Evolutionary conservation across 1,139 yeast genomes (phyloP), one percentile per base, ranked within the genome.

Genomic region (Taiozyma sp.): DNA sequence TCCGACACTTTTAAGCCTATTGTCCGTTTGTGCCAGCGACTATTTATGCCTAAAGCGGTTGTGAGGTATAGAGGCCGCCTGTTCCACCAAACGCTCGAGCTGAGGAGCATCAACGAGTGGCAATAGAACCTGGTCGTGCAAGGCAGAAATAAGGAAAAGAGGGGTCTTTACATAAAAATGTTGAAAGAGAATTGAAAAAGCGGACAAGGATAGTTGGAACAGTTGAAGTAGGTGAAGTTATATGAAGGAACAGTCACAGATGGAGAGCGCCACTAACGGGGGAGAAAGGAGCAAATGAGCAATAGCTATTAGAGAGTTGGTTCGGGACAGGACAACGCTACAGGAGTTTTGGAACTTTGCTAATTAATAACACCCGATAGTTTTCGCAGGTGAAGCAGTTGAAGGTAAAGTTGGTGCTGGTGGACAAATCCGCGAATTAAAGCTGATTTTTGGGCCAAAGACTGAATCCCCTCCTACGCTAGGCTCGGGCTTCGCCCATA

Each of bases 371-470:
- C 14, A 14, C 35, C 35, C 19, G 35, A 40, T 5, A 45, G 42
- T 41, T 45, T 19, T 40, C 40, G 37, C 44, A 34, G 43, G 47
- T 46, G 37, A 43, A 43, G 49, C 41, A 48, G 53, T 50, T 50
- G 51, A 48, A 50, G 53, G 45, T 50, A 49, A 50, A 47, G 53
- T 19, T 19, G 45, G 37, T 40, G 26, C 39, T 45, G 19, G 34
- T 30, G 19, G 35, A n/a, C 35, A 32, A 32, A 32, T 32, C 35
- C 35, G 35, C 35, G 35, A 32, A 32, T 32, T 32, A 2, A 14
- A n/a, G 10, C 35, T 13, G 11, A 30, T 11, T 30, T 13, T 30
- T 30, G 34, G 16, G n/a, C n/a, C n/a, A n/a, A n/a, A n/a, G n/a
- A 30, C 34, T 9, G 34, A 32, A n/a, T 32, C 35, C 35, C 35